These are phyloP conservation scores for Trebouxia sp. DNA, from an alignment of 139 green algal genomes.

Conservation along the genomic window DNA sequence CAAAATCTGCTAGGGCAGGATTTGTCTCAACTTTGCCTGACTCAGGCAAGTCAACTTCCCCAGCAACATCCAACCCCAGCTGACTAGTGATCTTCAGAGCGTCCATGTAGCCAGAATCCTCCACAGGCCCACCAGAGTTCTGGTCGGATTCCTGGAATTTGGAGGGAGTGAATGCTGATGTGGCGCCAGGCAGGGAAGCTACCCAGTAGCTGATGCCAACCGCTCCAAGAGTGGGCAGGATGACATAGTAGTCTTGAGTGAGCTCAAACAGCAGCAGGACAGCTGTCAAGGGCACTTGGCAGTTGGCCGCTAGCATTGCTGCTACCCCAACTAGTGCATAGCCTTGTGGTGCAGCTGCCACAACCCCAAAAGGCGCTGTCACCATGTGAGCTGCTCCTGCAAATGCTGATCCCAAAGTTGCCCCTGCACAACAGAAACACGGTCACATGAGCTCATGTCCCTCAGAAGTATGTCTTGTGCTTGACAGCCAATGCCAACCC, in stretches of 20 bases:
- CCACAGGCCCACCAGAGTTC: background rate
- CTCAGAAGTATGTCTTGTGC: background rate
- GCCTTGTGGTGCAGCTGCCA: conserved; percentile 42
- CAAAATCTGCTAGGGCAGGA: background rate
- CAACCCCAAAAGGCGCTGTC: conserved; percentile 38
- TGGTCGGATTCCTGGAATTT: background rate
- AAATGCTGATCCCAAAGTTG: conserved; percentile 54
- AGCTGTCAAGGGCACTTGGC: conserved; percentile 51
- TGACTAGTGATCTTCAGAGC: background rate
- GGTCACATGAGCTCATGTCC: too few species aligned
- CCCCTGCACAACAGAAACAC: conserved; percentile 36
- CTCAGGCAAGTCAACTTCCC: background rate
- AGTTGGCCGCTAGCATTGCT: conserved; percentile 66
- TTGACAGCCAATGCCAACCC: background rate
- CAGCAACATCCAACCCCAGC: background rate
- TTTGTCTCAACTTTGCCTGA: background rate
- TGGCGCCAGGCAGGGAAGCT: conserved; percentile 27
- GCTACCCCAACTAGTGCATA: conserved; percentile 81
- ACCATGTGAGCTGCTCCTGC: conserved; percentile 34
- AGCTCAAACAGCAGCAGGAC: conserved; percentile 81
- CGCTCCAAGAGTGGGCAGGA: conserved; percentile 75
- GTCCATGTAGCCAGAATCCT: conserved; percentile 3
- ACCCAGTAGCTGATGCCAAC: conserved; percentile 68
- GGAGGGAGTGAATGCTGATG: conserved; percentile 1
- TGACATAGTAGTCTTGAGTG: conserved; percentile 76